phyloP scores from a whole-genome alignment of 2,329 filamentous ascomycete genomes.

The Epichloe sibirici region DNA sequence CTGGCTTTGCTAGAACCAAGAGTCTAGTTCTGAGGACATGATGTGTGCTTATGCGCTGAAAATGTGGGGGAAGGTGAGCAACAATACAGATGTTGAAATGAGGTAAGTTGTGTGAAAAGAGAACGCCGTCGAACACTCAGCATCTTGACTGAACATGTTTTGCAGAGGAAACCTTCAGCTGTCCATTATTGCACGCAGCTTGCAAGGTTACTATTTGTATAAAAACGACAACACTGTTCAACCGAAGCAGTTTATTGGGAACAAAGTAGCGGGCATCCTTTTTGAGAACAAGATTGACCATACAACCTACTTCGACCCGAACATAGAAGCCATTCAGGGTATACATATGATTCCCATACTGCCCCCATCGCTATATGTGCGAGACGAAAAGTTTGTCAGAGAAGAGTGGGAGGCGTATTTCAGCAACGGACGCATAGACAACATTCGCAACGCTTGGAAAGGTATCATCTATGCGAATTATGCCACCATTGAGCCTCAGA shows the following conservation, averaged over 20 bases:
- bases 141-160: neutral
- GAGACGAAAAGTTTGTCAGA: conserved; percentile 56
- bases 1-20: conserved; percentile 42
- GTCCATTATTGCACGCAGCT: conserved; percentile 58
- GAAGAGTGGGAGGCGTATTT: conserved; percentile 82
- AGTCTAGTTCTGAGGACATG: conserved; percentile 81
- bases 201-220: conserved; percentile 78
- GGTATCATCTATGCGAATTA: conserved; percentile 76
- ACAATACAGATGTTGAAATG: conserved; percentile 69
- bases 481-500: conserved; percentile 59
- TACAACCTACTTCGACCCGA: conserved; percentile 73
- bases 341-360: conserved; percentile 77
- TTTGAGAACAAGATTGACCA: conserved; percentile 97
- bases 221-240: conserved; percentile 54
- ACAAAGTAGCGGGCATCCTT: conserved; percentile 59
- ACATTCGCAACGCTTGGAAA: conserved; percentile 67
- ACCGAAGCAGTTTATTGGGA: conserved; percentile 65
- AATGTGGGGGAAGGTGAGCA: conserved; percentile 77
- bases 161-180: conserved; percentile 68
- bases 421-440: conserved; percentile 49
- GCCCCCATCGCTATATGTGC: conserved; percentile 54
- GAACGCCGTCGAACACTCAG: neutral
- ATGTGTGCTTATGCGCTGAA: conserved; percentile 82
- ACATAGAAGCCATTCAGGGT: conserved; percentile 60
- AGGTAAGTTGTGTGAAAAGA: conserved; percentile 29